Conservation (phyloP, 805 yeast genomes). For the Kregervanrija pseudodelftensis region DNA sequence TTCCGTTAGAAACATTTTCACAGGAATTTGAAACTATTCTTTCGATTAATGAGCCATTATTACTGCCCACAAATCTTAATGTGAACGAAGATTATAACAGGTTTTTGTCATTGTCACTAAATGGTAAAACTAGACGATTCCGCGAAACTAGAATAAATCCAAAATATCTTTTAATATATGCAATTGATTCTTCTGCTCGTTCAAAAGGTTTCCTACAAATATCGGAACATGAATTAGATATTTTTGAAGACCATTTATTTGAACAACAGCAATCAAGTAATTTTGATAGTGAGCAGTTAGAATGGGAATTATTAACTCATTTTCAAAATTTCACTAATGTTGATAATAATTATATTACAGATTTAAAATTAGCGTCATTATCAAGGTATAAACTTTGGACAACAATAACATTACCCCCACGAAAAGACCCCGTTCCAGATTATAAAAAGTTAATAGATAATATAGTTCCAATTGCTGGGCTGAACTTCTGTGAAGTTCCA, state of each 20-base stretch:
- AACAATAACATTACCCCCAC: conserved; percentile 43
- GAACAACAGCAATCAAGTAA: conserved; percentile 3
- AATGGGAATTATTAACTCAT: conserved; percentile 1
- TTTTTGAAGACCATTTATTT: conserved; percentile 16
- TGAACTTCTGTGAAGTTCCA: conserved; percentile 5
- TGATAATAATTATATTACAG: conserved; percentile 2
- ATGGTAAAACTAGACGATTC: conserved; percentile 10
- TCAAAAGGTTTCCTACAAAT: conserved; percentile 27
- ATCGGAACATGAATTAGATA: conserved; percentile 30
- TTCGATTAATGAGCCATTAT: background rate
- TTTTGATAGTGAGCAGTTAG: background rate
- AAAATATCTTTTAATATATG: conserved; percentile 40
- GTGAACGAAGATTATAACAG: background rate
- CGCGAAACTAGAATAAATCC: conserved; percentile 46
- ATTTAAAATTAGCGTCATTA: conserved; percentile 31
- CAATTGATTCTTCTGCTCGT: conserved; percentile 37
- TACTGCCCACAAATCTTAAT: background rate
- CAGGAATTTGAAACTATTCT: conserved; percentile 4
- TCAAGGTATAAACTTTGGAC: conserved; percentile 47
- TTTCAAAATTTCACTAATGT: conserved; percentile 1
- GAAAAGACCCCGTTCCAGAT: conserved; percentile 29
- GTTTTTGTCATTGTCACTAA: conserved; percentile 3
- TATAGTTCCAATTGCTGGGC: conserved; percentile 1
- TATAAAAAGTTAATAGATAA: conserved; percentile 1
- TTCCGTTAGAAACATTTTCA: conserved; percentile 9